phyloP scores from a whole-genome alignment of 768 basidiomycete species.

The Lactarius sanguifluus region DNA sequence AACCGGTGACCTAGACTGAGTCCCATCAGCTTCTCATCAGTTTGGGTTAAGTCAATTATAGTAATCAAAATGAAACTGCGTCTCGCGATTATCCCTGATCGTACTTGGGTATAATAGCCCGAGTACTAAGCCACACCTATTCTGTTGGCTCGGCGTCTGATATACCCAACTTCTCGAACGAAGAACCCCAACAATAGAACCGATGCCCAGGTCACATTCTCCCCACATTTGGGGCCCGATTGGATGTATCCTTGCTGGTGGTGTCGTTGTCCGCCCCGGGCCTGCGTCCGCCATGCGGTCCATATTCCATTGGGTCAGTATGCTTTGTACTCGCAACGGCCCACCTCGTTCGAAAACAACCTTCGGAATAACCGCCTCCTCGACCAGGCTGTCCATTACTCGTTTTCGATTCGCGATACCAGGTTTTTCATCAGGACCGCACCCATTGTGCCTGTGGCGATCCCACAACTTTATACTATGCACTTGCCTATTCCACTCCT shows the following conservation, averaged over 20 bases:
- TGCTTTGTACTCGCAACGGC: too few relatives aligned
- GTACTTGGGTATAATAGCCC: too few relatives aligned
- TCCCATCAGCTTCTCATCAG: background rate
- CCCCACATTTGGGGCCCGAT: too few relatives aligned
- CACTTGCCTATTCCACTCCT: background rate
- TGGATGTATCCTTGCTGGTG: too few relatives aligned
- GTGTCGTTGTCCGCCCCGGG: too few relatives aligned
- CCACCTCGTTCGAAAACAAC: background rate
- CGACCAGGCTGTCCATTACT: background rate
- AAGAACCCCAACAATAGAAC: background rate
- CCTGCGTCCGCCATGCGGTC: too few relatives aligned
- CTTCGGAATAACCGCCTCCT: background rate
- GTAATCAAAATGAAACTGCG: background rate
- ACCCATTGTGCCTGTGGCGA: constrained; percentile 4
- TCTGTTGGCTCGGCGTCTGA: background rate
- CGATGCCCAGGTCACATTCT: too few relatives aligned
- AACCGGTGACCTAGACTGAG: too few relatives aligned
- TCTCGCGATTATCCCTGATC: too few relatives aligned
- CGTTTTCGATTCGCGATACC: background rate
- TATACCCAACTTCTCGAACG: background rate
- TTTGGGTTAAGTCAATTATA: background rate
- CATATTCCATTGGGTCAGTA: background rate
- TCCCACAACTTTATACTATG: background rate
- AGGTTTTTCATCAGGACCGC: background rate
- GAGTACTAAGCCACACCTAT: too few relatives aligned